phyloP scores from a whole-genome alignment of 495 filamentous ascomycete genomes.

The Amorphotheca resinae region DNA sequence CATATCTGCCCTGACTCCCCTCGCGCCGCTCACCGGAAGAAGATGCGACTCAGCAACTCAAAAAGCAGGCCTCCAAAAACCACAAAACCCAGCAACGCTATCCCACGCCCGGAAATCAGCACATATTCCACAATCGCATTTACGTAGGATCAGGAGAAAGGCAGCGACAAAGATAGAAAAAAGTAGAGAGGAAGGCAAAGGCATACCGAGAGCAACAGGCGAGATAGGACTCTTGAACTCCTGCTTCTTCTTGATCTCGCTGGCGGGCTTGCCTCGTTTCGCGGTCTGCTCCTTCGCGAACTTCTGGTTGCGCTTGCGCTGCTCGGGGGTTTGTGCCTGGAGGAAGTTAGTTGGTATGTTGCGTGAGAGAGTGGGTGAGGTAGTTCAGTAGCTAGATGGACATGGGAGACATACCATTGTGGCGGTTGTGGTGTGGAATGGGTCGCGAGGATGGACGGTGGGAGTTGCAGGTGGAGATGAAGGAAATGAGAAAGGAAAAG shows the following conservation, averaged over 20 bases:
- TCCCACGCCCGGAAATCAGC: background rate
- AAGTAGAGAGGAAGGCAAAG: slow-evolving; percentile 12
- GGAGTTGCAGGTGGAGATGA: too few relatives aligned
- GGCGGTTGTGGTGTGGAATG: too few relatives aligned
- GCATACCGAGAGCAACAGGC: slow-evolving; percentile 71
- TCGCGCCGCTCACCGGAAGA: slow-evolving; percentile 33
- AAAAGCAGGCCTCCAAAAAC: slow-evolving; percentile 76
- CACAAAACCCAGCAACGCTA: slow-evolving; percentile 69
- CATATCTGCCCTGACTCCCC: background rate
- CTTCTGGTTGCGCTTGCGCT: slow-evolving; percentile 76
- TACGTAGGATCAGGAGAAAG: too few relatives aligned
- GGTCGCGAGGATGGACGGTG: too few relatives aligned
- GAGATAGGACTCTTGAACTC: slow-evolving; percentile 65
- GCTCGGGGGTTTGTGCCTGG: slow-evolving; percentile 92
- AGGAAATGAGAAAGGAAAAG: too few relatives aligned
- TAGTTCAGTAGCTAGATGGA: too few relatives aligned
- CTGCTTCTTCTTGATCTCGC: slow-evolving; percentile 48
- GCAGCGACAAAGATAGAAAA: too few relatives aligned
- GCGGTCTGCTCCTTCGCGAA: slow-evolving; percentile 68
- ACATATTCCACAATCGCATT: too few relatives aligned
- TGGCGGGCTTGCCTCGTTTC: slow-evolving; percentile 72
- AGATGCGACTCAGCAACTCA: slow-evolving; percentile 64
- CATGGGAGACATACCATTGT: background rate
- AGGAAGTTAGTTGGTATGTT: background rate
- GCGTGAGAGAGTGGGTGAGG: background rate